Percentiles rank a stretch among this genome's conserved stretches.
These are phyloP conservation scores for Eucalyptus cloeziana DNA, from an alignment of 345 rosid species.

Conservation along the genomic window DNA sequence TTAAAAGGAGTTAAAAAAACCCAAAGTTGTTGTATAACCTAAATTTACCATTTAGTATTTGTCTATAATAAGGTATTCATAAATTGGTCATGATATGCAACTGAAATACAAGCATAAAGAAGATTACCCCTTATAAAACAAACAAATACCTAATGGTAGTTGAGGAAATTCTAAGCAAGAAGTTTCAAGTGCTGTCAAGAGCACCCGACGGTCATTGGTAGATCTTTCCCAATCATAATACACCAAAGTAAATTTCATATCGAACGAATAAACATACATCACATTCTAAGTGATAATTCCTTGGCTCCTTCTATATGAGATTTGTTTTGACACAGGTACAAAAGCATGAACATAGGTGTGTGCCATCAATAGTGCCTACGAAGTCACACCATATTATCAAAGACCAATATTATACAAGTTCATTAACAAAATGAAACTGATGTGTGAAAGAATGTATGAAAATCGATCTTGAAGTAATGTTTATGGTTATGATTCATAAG, in stretches of 20 bases:
- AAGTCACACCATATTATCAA: neutral
- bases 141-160: neutral
- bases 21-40: neutral
- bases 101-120: accelerated
- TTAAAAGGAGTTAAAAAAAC: too few species aligned
- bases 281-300: neutral
- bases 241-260: too few species aligned
- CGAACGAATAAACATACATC: too few species aligned
- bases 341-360: neutral
- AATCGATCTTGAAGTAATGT: too few species aligned
- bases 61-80: neutral
- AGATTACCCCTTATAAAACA: neutral
- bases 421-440: too few species aligned
- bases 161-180: neutral
- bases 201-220: accelerated
- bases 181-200: neutral
- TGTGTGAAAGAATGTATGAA: neutral
- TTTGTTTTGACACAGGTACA: neutral
- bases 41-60: neutral
- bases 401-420: too few species aligned
- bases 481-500: neutral
- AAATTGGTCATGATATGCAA: neutral
- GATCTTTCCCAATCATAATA: too few species aligned
- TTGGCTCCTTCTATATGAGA: neutral
- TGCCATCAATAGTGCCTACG: neutral